phyloP scores from a whole-genome alignment of 2,329 filamentous ascomycete genomes.

The Graphilbum sp. region DNA sequence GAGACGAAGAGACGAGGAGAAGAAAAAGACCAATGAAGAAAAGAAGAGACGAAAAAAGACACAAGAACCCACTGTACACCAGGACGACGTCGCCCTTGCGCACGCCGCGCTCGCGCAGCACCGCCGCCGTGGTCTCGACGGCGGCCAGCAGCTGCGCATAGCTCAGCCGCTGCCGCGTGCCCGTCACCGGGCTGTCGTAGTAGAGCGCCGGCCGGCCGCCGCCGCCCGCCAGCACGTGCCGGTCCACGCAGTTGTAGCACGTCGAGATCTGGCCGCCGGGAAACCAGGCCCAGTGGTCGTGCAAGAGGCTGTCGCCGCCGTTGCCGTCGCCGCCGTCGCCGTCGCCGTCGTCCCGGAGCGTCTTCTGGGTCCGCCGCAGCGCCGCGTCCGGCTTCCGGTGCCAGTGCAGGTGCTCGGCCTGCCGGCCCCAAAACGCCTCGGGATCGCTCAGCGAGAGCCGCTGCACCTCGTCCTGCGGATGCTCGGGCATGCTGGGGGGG shows the following conservation, averaged over 20 bases:
- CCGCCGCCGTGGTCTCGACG: constrained; percentile 68
- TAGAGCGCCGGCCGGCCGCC: constrained; percentile 61
- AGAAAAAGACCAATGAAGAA: no score
- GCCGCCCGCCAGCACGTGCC: constrained; percentile 68
- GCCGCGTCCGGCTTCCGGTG: constrained; percentile 54
- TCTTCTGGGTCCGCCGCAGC: constrained; percentile 45
- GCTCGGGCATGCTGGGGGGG: constrained; percentile 6
- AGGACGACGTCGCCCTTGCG: constrained; percentile 73
- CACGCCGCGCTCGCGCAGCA: constrained; percentile 68
- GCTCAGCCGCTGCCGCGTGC: constrained; percentile 52
- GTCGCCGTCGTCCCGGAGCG: no score
- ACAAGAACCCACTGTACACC: constrained; percentile 54
- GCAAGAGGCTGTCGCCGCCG: constrained; percentile 37
- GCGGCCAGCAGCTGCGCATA: constrained; percentile 64
- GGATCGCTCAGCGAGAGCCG: constrained; percentile 49
- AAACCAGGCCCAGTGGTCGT: constrained; percentile 83
- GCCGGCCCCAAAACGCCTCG: constrained; percentile 56
- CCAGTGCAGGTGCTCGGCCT: constrained; percentile 66
- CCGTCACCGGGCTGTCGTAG: constrained; percentile 77
- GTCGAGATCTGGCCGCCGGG: constrained; percentile 77
- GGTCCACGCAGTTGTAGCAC: constrained; percentile 80
- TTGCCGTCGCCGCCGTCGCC: neutral
- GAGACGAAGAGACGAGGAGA: neutral
- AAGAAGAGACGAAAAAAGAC: neutral
- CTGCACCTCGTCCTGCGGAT: constrained; percentile 35